Percentiles rank a stretch among this genome's conserved stretches.
These are phyloP conservation scores for Colletotrichum coccodes DNA, from an alignment of 2,329 filamentous ascomycete species.

Conservation along the genomic window DNA sequence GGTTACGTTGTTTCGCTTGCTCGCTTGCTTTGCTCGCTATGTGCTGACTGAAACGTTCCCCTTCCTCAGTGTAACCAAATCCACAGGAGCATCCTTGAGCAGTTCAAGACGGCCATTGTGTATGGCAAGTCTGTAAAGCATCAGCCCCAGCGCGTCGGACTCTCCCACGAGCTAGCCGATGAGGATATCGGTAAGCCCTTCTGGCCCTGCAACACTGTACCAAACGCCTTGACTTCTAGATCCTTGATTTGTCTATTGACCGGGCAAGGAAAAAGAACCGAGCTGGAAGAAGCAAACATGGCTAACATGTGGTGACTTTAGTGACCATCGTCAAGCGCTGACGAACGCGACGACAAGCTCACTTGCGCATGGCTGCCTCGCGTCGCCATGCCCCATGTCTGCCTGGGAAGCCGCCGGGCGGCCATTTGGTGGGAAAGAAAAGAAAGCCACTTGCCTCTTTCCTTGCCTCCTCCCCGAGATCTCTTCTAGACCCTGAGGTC, in stretches of 20 bases:
- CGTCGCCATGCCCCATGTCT: constrained; percentile 11
- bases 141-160: constrained; percentile 94
- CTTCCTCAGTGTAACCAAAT: constrained; percentile 90
- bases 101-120: constrained; percentile 95
- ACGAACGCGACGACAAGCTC: constrained; percentile 36
- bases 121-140: constrained; percentile 99
- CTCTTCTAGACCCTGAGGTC: neutral
- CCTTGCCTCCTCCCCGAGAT: neutral
- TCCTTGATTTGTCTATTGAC: neutral
- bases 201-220: neutral
- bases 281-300: neutral
- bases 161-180: constrained; percentile 90
- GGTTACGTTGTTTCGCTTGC: neutral
- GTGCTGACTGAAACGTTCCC: constrained; percentile 48
- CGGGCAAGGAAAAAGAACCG: neutral
- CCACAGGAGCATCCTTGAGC: constrained; percentile 93
- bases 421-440: neutral
- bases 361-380: constrained; percentile 6
- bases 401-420: neutral
- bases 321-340: constrained; percentile 75
- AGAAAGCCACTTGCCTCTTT: constrained; percentile 16
- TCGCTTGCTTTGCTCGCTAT: neutral
- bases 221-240: neutral
- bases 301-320: constrained; percentile 41
- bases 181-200: constrained; percentile 88